A percentile compares a stretch with the other conserved stretches of the same genome.
Evolutionary conservation across 345 rosid genomes (phyloP).

Genomic region (Brassica rapa): DNA sequence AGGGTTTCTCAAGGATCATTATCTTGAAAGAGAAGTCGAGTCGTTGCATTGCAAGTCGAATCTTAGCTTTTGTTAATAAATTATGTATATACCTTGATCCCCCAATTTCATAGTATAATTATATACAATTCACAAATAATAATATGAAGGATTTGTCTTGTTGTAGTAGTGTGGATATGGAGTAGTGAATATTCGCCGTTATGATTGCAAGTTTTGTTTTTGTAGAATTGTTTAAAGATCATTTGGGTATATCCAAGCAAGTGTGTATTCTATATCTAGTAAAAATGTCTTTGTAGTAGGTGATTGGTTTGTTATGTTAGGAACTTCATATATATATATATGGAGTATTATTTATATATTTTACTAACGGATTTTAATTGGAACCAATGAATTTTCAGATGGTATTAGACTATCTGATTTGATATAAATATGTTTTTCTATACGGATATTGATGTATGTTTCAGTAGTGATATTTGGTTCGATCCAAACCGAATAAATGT

Average conservation of each 20-base stretch:
- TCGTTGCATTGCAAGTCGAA: conserved; percentile 47
- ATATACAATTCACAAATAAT: not conserved
- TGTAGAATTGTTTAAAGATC: not conserved
- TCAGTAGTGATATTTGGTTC: not conserved
- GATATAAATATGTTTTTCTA: not conserved
- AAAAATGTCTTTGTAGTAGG: not conserved
- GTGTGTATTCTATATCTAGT: not conserved
- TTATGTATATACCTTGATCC: conserved; percentile 20
- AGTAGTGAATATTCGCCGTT: conserved; percentile 30
- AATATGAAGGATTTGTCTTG: conserved; percentile 23
- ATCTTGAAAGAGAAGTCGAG: conserved; percentile 29
- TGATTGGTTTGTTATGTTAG: not conserved
- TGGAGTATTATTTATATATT: not conserved
- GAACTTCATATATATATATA: not conserved
- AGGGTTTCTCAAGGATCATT: conserved; percentile 53
- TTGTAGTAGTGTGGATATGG: conserved; percentile 12
- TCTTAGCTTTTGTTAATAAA: conserved; percentile 41
- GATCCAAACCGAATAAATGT: not conserved
- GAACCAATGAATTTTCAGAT: not conserved
- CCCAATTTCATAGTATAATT: not conserved
- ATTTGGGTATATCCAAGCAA: conserved; percentile 10
- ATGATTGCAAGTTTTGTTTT: conserved; percentile 28
- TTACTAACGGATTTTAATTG: not conserved
- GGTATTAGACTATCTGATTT: not conserved
- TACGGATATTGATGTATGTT: not conserved